These are phyloP conservation scores for Fusarium lyarnte DNA, from an alignment of 2,329 filamentous ascomycete genomes.

Conservation along the genomic window DNA sequence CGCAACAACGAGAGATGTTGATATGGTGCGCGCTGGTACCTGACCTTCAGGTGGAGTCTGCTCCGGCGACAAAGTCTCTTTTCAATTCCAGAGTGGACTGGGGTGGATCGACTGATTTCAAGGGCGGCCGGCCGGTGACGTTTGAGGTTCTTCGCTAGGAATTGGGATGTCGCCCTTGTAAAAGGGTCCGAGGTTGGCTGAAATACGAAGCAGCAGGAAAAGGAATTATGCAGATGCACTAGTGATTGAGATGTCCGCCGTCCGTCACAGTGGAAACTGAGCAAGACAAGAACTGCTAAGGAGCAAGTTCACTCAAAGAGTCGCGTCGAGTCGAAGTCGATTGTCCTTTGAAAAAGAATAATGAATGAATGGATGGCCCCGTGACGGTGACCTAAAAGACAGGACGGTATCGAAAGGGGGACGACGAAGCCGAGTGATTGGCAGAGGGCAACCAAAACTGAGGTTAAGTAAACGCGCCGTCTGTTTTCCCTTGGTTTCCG, in stretches of 20 bases:
- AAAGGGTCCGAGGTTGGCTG: conserved; percentile 21
- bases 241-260: conserved; percentile 2
- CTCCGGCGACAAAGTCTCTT: conserved; percentile 29
- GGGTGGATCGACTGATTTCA: conserved; percentile 38
- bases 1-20: neutral
- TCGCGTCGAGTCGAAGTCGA: neutral
- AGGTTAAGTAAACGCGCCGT: conserved; percentile 18
- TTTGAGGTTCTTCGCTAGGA: conserved; percentile 33
- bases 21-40: conserved; percentile 6
- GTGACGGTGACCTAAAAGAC: conserved; percentile 24
- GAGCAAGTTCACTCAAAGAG: neutral
- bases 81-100: conserved; percentile 25
- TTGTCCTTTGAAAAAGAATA: conserved; percentile 22
- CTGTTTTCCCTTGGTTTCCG: conserved; percentile 21
- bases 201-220: conserved; percentile 6
- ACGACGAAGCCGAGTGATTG: conserved; percentile 34
- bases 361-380: conserved; percentile 35
- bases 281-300: conserved; percentile 8
- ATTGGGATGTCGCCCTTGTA: conserved; percentile 23
- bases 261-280: conserved; percentile 3
- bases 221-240: conserved; percentile 25
- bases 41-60: conserved; percentile 25
- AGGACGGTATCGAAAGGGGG: conserved; percentile 30
- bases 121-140: conserved; percentile 35
- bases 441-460: conserved; percentile 24